phyloP scores from a whole-genome alignment of 306 rosid species.

The Ormosia semicastrata region DNA sequence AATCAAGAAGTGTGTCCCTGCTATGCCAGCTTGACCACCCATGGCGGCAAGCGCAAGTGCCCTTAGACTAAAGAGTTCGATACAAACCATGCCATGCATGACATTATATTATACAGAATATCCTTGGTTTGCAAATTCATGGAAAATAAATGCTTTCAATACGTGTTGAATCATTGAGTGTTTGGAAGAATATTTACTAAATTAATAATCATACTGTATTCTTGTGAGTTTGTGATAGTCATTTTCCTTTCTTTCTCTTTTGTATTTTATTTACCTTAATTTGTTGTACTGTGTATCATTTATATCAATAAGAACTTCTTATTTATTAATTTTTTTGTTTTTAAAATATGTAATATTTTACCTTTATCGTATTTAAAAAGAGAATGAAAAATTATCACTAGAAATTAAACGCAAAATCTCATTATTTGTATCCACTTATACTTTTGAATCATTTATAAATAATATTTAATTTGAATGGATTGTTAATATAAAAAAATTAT shows the following conservation, averaged over 20 bases:
- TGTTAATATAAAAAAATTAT: too few species aligned
- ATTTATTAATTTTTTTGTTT: not conserved
- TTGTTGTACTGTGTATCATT: not conserved
- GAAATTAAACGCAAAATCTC: too few species aligned
- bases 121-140: not conserved
- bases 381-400: too few species aligned
- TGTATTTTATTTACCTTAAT: not conserved
- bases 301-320: not conserved
- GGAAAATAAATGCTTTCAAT: not conserved
- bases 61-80: slow-evolving; percentile 31
- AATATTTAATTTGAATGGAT: too few species aligned
- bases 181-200: not conserved
- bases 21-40: slow-evolving; percentile 67
- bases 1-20: slow-evolving; percentile 70
- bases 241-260: not conserved
- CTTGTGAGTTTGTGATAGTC: not conserved
- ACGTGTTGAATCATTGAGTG: slow-evolving; percentile 6
- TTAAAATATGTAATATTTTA: not conserved
- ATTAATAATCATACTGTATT: not conserved
- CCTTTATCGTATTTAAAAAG: not conserved
- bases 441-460: too few species aligned
- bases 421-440: too few species aligned
- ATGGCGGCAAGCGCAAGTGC: slow-evolving; percentile 63
- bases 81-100: not conserved
- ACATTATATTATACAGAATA: not conserved